phyloP scores from a whole-genome alignment of 768 basidiomycete genomes.

The Chalciporus piperatus region DNA sequence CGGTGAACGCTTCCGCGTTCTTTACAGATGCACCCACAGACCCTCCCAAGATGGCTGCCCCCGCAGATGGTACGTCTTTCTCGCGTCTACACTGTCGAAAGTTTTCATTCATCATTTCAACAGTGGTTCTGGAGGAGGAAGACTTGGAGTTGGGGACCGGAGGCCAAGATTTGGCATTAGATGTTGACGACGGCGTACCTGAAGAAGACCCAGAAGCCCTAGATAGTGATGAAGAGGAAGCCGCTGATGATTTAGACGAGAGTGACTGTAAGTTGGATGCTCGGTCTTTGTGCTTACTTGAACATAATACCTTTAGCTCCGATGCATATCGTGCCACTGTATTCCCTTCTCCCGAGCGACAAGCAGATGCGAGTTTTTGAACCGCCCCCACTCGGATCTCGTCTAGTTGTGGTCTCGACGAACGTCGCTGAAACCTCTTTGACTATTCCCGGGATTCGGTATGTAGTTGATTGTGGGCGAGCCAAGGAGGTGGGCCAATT shows the following conservation, averaged over 20 bases:
- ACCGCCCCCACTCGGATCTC: constrained; percentile 72
- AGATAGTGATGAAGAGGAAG: constrained; percentile 69
- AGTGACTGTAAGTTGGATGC: constrained; percentile 51
- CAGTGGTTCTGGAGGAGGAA: constrained; percentile 77
- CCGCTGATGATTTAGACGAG: constrained; percentile 56
- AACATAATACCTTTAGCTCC: constrained; percentile 53
- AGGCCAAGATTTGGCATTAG: constrained; percentile 55
- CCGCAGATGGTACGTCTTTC: constrained; percentile 16
- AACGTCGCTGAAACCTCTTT: constrained; percentile 97
- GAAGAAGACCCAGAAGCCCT: constrained; percentile 73
- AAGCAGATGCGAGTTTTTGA: constrained; percentile 94
- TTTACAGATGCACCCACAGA: constrained; percentile 26
- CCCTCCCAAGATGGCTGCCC: constrained; percentile 13
- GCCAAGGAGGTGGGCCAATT: constrained; percentile 75
- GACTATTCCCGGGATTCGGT: constrained; percentile 95
- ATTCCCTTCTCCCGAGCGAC: constrained; percentile 88
- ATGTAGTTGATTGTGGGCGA: constrained; percentile 95
- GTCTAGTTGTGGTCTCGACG: constrained; percentile 92
- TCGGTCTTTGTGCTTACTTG: constrained; percentile 1
- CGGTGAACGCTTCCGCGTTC: constrained; percentile 24
- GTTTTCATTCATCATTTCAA: not conserved
- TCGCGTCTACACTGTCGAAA: not conserved
- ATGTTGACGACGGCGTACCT: constrained; percentile 59
- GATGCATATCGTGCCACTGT: constrained; percentile 92
- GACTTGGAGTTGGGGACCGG: constrained; percentile 67